Evolutionary conservation across 768 basidiomycete genomes (phyloP), one percentile per base, ranked within the genome.

Genomic region (Boletus eberwhitei): DNA sequence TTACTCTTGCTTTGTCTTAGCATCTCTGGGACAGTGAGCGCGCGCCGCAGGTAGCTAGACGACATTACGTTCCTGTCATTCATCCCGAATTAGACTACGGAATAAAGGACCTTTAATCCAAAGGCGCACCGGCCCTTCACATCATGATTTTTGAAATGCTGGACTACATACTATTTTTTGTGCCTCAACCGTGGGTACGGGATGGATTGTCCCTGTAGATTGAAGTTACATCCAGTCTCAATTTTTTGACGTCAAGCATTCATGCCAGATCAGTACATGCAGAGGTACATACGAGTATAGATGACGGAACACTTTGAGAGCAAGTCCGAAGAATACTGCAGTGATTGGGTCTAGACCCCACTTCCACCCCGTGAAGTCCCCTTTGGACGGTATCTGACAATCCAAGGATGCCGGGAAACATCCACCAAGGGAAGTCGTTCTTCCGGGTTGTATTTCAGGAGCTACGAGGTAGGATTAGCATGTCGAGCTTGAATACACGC

Each of bases 351-450:
- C 43, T 64, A 70, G 9, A 55, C 54, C 19, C 59, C 71, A 35
- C 50, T 58, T 13, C 61, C 69, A 19, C 70, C 67, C 43, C 58
- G 68, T 19, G 70, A 71, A 40, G 57, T 54, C 17, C 74, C 75
- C 62, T 82, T 85, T 6, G 82, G 78, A 34, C 85, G 75, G 58
- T 88, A 78, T 63, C 78, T 87, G 24, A 85, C 72, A 44, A 98
- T 87, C 93, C 95, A 98, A 11, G 93, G 92, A 64, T 96, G 94
- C 4, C 75, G 75, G 26, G 85, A 75, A 31, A 93, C 94, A 16
- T 93, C 85, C 1, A 73, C 68, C 24, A 97, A 77, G 0, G 93
- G 75, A 16, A 98, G 60, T 6, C 95, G 84, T 52, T 86, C 80
- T 60, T 85, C 79, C 1, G 93, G 90, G 22, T 90, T 85, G 58